Evolutionary conservation across 2,329 filamentous ascomycete species (phyloP).

Genomic region (Didymellaceae sp.): DNA sequence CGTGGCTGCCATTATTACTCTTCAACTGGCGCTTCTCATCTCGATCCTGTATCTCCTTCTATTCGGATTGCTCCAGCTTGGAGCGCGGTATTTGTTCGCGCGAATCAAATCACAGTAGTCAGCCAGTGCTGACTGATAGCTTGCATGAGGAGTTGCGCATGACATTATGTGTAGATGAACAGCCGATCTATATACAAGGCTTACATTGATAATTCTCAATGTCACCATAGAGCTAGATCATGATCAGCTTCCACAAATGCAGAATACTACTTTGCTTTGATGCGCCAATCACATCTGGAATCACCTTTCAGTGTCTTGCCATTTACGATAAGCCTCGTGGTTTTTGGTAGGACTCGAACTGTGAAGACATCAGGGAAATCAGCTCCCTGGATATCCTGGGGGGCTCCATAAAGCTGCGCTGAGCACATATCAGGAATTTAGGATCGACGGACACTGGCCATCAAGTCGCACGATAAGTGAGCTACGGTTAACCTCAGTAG

Average conservation of each 20-base stretch:
- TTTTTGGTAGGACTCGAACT: too few relatives aligned
- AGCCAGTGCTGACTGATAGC: background rate
- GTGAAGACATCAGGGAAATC: too few relatives aligned
- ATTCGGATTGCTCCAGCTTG: background rate
- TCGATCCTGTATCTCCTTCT: conserved; percentile 5
- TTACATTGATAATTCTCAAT: conserved; percentile 3
- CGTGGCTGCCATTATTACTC: conserved; percentile 5
- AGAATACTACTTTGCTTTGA: too few relatives aligned
- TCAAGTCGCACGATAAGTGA: too few relatives aligned
- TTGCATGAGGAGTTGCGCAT: background rate
- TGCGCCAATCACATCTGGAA: background rate
- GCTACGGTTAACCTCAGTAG: too few relatives aligned
- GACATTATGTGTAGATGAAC: conserved; percentile 12
- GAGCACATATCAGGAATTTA: too few relatives aligned
- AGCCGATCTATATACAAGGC: background rate
- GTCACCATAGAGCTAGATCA: background rate
- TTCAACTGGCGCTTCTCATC: conserved; percentile 10
- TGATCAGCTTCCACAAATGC: background rate
- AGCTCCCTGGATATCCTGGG: too few relatives aligned
- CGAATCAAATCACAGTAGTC: background rate
- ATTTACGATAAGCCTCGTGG: too few relatives aligned
- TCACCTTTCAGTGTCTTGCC: too few relatives aligned
- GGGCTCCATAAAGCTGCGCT: too few relatives aligned
- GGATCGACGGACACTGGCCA: too few relatives aligned
- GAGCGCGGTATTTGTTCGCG: background rate